These are phyloP conservation scores for Hymenoscyphus occultus DNA, from an alignment of 2,329 filamentous ascomycete species.

Conservation along the genomic window DNA sequence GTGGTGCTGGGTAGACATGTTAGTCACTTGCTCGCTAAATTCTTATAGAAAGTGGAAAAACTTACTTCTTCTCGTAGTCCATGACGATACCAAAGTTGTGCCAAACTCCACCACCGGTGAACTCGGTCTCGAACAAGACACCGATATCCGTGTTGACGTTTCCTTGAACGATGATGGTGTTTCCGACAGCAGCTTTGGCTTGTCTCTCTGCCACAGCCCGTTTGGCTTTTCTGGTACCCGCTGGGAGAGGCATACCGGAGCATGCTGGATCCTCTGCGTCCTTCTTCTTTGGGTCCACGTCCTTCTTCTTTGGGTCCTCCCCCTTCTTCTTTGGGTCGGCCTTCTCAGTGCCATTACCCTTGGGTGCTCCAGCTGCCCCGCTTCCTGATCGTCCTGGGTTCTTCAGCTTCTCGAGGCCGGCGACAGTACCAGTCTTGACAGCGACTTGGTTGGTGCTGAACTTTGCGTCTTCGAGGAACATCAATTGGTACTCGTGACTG, in stretches of 20 bases:
- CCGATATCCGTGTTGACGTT: constrained; percentile 47
- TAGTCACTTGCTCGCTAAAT: not conserved
- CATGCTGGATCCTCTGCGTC: not conserved
- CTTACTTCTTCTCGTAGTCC: constrained; percentile 55
- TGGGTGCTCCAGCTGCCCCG: too few relatives aligned
- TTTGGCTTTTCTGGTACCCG: not conserved
- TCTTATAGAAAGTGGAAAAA: constrained; percentile 6
- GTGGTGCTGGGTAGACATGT: constrained; percentile 44
- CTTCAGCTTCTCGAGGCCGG: constrained; percentile 34
- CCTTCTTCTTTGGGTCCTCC: too few relatives aligned
- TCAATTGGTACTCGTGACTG: constrained; percentile 59
- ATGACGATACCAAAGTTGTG: constrained; percentile 61
- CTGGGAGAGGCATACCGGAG: not conserved
- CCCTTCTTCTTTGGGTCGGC: too few relatives aligned
- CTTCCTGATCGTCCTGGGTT: not conserved
- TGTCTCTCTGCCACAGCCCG: not conserved
- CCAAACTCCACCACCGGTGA: constrained; percentile 47
- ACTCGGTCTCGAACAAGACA: constrained; percentile 50
- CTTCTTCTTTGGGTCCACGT: too few relatives aligned
- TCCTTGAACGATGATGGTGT: constrained; percentile 46
- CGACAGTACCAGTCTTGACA: constrained; percentile 54
- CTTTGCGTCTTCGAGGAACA: constrained; percentile 47
- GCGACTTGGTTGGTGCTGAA: constrained; percentile 51
- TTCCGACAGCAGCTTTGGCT: constrained; percentile 36
- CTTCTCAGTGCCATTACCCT: too few relatives aligned